Evolutionary conservation across 1,284 basidiomycete genomes (phyloP).

Genomic region (Vanrija sp.): DNA sequence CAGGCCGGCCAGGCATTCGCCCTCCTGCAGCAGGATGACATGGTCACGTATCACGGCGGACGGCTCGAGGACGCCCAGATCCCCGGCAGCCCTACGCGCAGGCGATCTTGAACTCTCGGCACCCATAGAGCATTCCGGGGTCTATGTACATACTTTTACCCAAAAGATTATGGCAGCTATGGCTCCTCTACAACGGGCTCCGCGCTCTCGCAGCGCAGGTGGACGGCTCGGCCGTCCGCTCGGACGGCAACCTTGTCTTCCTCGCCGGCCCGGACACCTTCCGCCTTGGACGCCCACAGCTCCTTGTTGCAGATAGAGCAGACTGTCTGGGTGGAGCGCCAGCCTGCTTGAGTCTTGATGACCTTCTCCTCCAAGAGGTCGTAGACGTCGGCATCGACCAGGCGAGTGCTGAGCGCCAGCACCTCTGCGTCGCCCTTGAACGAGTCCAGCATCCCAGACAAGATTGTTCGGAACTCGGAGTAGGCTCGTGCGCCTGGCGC

Average conservation of each 20-base stretch:
- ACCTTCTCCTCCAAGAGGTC: conserved; percentile 58
- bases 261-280: too few species aligned
- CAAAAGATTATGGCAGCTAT: too few species aligned
- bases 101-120: too few species aligned
- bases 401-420: conserved; percentile 77
- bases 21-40: conserved; percentile 45
- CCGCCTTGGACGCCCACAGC: not conserved
- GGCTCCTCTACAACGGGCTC: too few species aligned
- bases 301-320: conserved; percentile 7
- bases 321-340: conserved; percentile 23
- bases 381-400: conserved; percentile 79
- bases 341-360: conserved; percentile 43
- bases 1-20: conserved; percentile 17
- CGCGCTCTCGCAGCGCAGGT: not conserved
- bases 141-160: too few species aligned
- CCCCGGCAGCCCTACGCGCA: conserved; percentile 2
- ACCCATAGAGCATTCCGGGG: too few species aligned
- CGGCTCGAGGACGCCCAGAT: conserved; percentile 36
- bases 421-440: conserved; percentile 89
- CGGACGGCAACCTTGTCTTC: not conserved
- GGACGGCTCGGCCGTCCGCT: not conserved
- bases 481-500: conserved; percentile 58
- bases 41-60: conserved; percentile 47
- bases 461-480: conserved; percentile 82
- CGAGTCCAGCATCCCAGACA: conserved; percentile 89